Evolutionary conservation across 352 stramenopile genomes (phyloP).

Genomic region (Phytophthora multivora): DNA sequence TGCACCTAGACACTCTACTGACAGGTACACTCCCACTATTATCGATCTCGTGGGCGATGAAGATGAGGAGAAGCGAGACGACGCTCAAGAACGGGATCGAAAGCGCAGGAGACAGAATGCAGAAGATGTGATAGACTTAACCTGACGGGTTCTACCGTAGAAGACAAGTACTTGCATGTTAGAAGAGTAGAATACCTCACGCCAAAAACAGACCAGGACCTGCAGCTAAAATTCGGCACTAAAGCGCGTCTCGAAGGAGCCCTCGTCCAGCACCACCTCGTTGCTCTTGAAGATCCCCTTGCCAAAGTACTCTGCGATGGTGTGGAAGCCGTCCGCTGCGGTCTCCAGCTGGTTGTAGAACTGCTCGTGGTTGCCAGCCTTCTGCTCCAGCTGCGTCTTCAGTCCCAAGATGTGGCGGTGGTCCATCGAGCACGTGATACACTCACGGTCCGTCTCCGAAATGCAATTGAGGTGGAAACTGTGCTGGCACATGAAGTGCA

Average conservation of each 20-base stretch:
- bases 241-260: slow-evolving; percentile 76
- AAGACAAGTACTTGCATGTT: slow-evolving; percentile 15
- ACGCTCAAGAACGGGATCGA: not conserved
- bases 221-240: slow-evolving; percentile 80
- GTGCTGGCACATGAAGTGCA: slow-evolving; percentile 93
- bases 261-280: slow-evolving; percentile 66
- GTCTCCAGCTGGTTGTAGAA: slow-evolving; percentile 94
- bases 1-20: not conserved
- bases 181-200: slow-evolving; percentile 19
- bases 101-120: slow-evolving; percentile 19
- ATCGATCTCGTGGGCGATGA: slow-evolving; percentile 24
- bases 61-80: slow-evolving; percentile 4
- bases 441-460: slow-evolving; percentile 88
- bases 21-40: not conserved
- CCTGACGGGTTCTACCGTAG: slow-evolving; percentile 7
- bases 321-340: slow-evolving; percentile 87
- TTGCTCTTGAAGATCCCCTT: slow-evolving; percentile 92
- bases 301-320: slow-evolving; percentile 92
- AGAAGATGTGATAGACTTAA: slow-evolving; percentile 36
- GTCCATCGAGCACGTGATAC: slow-evolving; percentile 88
- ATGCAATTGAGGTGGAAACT: slow-evolving; percentile 92
- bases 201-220: not conserved
- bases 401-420: slow-evolving; percentile 85
- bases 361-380: slow-evolving; percentile 91
- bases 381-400: slow-evolving; percentile 88